Percentiles rank a stretch among this genome's conserved stretches.
Conservation (phyloP, 2,329 filamentous ascomycete genomes). For the Sphaerulina populicola region DNA sequence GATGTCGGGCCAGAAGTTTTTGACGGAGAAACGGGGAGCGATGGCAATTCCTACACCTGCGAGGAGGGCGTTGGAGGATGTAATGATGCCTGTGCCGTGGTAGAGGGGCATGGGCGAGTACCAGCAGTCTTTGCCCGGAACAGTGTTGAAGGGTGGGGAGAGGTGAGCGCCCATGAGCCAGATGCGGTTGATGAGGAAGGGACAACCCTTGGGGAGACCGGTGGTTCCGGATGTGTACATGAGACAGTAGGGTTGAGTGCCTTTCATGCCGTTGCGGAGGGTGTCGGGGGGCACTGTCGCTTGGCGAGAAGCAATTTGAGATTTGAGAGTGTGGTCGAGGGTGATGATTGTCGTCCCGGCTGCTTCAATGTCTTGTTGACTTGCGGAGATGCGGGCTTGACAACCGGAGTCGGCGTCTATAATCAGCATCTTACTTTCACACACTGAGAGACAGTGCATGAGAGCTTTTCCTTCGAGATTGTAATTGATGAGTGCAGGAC, state of each 20-base stretch:
- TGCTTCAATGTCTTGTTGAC: slow-evolving; percentile 40
- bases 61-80: slow-evolving; percentile 52
- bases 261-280: slow-evolving; percentile 22
- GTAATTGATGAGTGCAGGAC: slow-evolving; percentile 32
- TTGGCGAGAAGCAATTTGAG: slow-evolving; percentile 33
- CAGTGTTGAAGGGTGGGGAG: slow-evolving; percentile 32
- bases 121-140: slow-evolving; percentile 55
- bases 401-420: slow-evolving; percentile 44
- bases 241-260: slow-evolving; percentile 54
- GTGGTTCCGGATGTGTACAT: slow-evolving; percentile 73
- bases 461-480: slow-evolving; percentile 31
- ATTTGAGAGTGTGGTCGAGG: slow-evolving; percentile 44
- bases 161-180: slow-evolving; percentile 32
- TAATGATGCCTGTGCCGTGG: slow-evolving; percentile 63
- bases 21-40: slow-evolving; percentile 58
- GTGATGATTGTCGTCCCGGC: slow-evolving; percentile 51
- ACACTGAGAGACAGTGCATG: slow-evolving; percentile 33
- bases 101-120: slow-evolving; percentile 72
- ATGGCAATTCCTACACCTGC: slow-evolving; percentile 52
- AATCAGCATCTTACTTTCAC: slow-evolving; percentile 35
- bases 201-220: slow-evolving; percentile 63
- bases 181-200: slow-evolving; percentile 49
- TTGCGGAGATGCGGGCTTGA: slow-evolving; percentile 48
- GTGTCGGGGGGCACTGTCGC: slow-evolving; percentile 24
- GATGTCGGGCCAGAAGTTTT: slow-evolving; percentile 63